Base-by-base conservation (phyloP, 768 basidiomycete species). In the Rhodotorula sphaerocarpa region DNA sequence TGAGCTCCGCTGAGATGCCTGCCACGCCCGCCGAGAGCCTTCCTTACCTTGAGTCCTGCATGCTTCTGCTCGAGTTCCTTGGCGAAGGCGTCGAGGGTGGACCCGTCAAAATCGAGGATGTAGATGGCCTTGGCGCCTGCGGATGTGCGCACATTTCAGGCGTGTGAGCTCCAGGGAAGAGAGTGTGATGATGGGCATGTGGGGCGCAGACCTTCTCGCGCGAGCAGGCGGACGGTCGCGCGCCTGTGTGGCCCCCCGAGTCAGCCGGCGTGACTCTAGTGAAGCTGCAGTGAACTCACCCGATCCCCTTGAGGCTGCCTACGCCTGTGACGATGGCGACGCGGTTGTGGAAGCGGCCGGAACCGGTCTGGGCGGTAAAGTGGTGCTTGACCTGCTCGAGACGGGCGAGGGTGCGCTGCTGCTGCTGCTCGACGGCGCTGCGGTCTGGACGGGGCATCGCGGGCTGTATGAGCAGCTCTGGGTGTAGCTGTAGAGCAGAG, bases 291-390 rank as follows among this genome's bases (percentile, higher is more conserved):
- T 6, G n/a, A 4, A n/a, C 82, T 68, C 76, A 91, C 86, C 91
- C 91, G 63, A 95, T 95, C 23, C 91, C 91, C 73, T 85, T 84
- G 68, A 86, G 73, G 25, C 88, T 90, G 34, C 87, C 86, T 34
- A 86, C 89, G 23, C 91, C 91, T 1, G 91, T 93, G 70, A 93
- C 81, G 59, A 93, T 80, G 70, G 86, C 88, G 30, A 91, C 87
- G 75, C 90, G 92, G 66, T 80, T 83, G 72, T 79, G 80, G 66
- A 92, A 79, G 70, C 83, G 80, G 25, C 76, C 77, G 33, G 78
- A 75, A 45, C 84, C 80, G 34, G 83, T 78, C 27, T 82, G 70
- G 31, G 74, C 77, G 46, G 79, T 73, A 42, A 90, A 79, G 62
- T 90, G 88, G 0, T 81, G 78, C 73, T 84, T 83, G 57, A 90